Conservation (phyloP, 805 yeast genomes). For the Lachancea thermotolerans region DNA sequence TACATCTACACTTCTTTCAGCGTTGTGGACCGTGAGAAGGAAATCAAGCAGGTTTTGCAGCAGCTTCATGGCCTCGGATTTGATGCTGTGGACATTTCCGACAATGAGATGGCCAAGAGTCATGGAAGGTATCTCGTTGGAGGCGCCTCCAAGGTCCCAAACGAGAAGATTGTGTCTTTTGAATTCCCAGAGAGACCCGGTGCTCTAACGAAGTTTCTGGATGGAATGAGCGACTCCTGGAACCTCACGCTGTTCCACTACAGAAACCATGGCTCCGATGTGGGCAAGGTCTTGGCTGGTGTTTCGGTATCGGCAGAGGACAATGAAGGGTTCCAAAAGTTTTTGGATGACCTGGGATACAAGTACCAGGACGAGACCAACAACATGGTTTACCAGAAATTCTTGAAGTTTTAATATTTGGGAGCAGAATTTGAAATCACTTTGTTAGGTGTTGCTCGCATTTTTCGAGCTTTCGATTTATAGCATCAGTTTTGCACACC, state of each 20-base stretch:
- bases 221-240: slow-evolving; percentile 70
- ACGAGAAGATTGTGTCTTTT: slow-evolving; percentile 75
- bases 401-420: slow-evolving; percentile 40
- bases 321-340: slow-evolving; percentile 55
- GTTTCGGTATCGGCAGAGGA: slow-evolving; percentile 74
- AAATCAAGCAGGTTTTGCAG: slow-evolving; percentile 56
- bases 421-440: not conserved
- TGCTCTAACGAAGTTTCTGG: slow-evolving; percentile 76
- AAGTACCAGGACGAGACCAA: slow-evolving; percentile 74
- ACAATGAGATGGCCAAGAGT: slow-evolving; percentile 89
- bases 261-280: slow-evolving; percentile 93
- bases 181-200: slow-evolving; percentile 98
- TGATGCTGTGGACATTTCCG: slow-evolving; percentile 76
- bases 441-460: too few species aligned
- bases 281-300: slow-evolving; percentile 89
- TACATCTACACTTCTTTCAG: slow-evolving; percentile 83
- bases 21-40: slow-evolving; percentile 69
- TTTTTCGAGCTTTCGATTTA: too few species aligned
- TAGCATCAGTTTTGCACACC: not conserved
- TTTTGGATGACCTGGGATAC: slow-evolving; percentile 69
- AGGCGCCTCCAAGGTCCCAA: slow-evolving; percentile 65
- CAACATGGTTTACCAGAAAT: slow-evolving; percentile 77
- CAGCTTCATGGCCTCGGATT: slow-evolving; percentile 59
- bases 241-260: slow-evolving; percentile 92
- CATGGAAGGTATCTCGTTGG: slow-evolving; percentile 97